Percentiles rank a stretch among this genome's conserved stretches.
These are phyloP conservation scores for Apophysomyces variabilis DNA, from an alignment of 371 early-diverging fungal genomes.

Conservation along the genomic window DNA sequence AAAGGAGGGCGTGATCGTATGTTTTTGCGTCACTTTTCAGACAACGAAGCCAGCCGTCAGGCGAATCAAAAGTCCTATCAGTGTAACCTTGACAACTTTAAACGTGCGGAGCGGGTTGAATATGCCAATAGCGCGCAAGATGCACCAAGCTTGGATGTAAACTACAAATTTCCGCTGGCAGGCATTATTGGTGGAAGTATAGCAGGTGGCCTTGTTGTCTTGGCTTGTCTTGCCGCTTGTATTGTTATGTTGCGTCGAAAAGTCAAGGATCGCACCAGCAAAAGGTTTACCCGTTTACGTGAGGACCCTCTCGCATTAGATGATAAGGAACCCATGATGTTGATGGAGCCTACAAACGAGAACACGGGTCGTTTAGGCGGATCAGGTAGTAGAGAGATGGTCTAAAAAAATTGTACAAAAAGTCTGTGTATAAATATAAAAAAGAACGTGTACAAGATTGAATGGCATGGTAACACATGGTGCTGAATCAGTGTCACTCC, in stretches of 20 bases:
- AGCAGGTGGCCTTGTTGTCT: constrained; percentile 7
- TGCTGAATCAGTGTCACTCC: constrained; percentile 1
- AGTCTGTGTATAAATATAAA: constrained; percentile 3
- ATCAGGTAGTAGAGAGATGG: constrained; percentile 12
- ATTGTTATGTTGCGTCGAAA: constrained; percentile 11
- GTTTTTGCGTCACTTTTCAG: constrained; percentile 35
- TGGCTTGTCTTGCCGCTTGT: constrained; percentile 8
- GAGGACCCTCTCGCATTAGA: constrained; percentile 5
- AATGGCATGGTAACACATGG: constrained; percentile 2
- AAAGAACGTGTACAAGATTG: constrained; percentile 9
- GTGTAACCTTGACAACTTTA: constrained; percentile 11
- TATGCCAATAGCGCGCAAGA: constrained; percentile 6
- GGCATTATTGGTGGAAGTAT: constrained; percentile 6
- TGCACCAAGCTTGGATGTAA: neutral
- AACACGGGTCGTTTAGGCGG: constrained; percentile 15
- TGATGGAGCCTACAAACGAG: constrained; percentile 2
- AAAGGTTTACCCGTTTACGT: constrained; percentile 6
- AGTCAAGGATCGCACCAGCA: constrained; percentile 11
- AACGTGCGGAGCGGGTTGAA: constrained; percentile 2
- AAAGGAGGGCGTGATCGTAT: constrained; percentile 19
- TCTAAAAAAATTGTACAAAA: neutral
- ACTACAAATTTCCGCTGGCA: constrained; percentile 2
- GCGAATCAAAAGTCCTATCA: constrained; percentile 8
- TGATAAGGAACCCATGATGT: constrained; percentile 12
- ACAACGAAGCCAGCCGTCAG: constrained; percentile 16